phyloP scores from a whole-genome alignment of 805 yeast species.

The Barnettozyma populi region DNA sequence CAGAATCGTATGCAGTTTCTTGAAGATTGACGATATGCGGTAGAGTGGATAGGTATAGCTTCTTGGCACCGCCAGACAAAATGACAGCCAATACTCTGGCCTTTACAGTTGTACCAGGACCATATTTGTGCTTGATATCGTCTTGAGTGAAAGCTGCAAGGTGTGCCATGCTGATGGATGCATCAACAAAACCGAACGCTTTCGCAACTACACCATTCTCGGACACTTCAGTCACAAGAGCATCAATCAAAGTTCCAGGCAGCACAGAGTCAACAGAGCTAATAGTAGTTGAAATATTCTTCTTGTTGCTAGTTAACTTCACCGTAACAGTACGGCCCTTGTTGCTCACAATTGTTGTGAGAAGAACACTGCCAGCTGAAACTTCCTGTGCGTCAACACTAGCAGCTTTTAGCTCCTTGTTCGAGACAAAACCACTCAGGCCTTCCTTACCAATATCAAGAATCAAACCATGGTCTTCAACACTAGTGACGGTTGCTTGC shows the following conservation, averaged over 20 bases:
- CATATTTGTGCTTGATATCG: slow-evolving; percentile 52
- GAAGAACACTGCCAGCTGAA: slow-evolving; percentile 61
- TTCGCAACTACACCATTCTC: slow-evolving; percentile 64
- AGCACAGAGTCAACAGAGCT: slow-evolving; percentile 74
- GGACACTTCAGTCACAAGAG: slow-evolving; percentile 55
- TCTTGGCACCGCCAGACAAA: slow-evolving; percentile 46
- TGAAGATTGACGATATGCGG: slow-evolving; percentile 44
- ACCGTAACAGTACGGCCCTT: slow-evolving; percentile 56
- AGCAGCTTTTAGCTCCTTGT: slow-evolving; percentile 50
- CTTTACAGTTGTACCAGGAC: slow-evolving; percentile 61
- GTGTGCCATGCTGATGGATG: slow-evolving; percentile 65
- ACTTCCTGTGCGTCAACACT: slow-evolving; percentile 33
- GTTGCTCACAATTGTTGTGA: slow-evolving; percentile 50
- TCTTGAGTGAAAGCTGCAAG: slow-evolving; percentile 40
- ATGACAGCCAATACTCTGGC: slow-evolving; percentile 68
- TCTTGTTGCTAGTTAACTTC: slow-evolving; percentile 39
- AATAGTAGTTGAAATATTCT: slow-evolving; percentile 48
- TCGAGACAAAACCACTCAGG: slow-evolving; percentile 67
- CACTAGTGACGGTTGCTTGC: slow-evolving; percentile 71
- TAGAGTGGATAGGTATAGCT: slow-evolving; percentile 56
- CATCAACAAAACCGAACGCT: slow-evolving; percentile 70
- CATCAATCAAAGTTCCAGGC: slow-evolving; percentile 82
- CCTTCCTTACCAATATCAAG: slow-evolving; percentile 61
- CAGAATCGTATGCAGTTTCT: slow-evolving; percentile 15
- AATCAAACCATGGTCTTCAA: slow-evolving; percentile 91